phyloP scores from a whole-genome alignment of 192 early-diverging fungal genomes.

The Coemansia sp. region DNA sequence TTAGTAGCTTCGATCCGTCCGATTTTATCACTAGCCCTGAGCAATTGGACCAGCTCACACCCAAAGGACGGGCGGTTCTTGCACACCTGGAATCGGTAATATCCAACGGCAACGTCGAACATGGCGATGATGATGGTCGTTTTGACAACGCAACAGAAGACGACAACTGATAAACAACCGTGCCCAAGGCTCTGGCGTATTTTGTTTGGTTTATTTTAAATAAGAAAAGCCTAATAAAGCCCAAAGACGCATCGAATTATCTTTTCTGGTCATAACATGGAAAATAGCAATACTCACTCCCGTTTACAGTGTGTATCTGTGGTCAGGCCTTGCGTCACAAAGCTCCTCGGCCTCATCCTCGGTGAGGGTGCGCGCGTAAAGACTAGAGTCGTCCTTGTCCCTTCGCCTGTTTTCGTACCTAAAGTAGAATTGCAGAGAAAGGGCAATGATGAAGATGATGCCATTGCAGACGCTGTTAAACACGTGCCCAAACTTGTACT shows the following conservation, averaged over 20 bases:
- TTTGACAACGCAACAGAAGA: constrained; percentile 23
- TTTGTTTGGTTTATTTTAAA: not conserved
- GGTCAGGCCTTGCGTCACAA: constrained; percentile 39
- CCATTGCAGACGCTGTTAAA: constrained; percentile 44
- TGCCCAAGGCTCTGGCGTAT: not conserved
- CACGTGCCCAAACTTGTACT: constrained; percentile 57
- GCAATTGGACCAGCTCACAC: constrained; percentile 32
- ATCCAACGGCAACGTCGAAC: not conserved
- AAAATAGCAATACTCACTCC: not conserved
- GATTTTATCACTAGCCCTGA: constrained; percentile 34
- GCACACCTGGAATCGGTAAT: constrained; percentile 39
- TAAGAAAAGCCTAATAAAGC: too few relatives aligned
- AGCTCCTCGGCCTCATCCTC: constrained; percentile 34
- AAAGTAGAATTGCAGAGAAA: constrained; percentile 38
- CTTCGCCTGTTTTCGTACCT: constrained; percentile 37
- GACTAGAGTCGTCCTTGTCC: constrained; percentile 15
- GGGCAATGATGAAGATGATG: constrained; percentile 34
- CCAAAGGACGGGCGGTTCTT: constrained; percentile 24
- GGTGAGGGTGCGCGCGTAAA: constrained; percentile 23
- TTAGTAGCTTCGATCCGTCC: constrained; percentile 25
- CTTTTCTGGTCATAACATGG: not conserved
- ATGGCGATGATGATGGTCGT: not conserved
- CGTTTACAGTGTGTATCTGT: constrained; percentile 39
- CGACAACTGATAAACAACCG: not conserved
- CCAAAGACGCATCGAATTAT: too few relatives aligned